Base-by-base conservation (phyloP, 768 basidiomycete genomes). In the Agaricus bisporus region DNA sequence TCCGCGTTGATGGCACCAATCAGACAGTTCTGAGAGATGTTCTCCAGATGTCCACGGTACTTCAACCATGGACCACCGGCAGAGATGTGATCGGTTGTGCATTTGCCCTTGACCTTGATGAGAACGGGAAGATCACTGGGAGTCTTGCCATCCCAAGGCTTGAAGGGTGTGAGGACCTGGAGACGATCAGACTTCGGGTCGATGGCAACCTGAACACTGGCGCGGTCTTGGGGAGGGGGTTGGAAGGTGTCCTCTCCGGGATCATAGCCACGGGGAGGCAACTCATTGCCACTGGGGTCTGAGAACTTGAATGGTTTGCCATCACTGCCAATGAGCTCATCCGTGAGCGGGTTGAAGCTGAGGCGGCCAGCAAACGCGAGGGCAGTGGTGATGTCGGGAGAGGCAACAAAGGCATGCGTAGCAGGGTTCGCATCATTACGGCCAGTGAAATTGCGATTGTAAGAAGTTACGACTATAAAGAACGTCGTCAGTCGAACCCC, bases 381-480 rank as follows among this genome's bases (percentile, higher is more conserved):
- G 56, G 97, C 97, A 60, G 95, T 98, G 68, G 98, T 95, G 68
- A 99, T 75, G 64, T 97, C 91, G 41, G 91, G 92, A 32, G 92
- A 93, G 38, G 92, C 86, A 64, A 95, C 92, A 65, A 95, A 95
- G 46, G 92, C 91, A 72, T 98, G 97, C 29, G 97, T 99, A 58
- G 94, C 94, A 18, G 95, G 94, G 83, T 99, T 98, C 63, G 97
- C 95, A 64, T 98, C 97, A 71, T 99, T 99, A 67, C 97, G 93
- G 54, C 95, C 97, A 61, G 97, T 98, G 78, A 99, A 99, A 86
- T 99, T 99, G 70, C 97, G 95, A 85, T 99, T 99, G 83, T 99
- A 99, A 17, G 95, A 98, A 49, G 95, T 95, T 73, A 99, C 91
- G 78, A 98, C 90, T 92, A 20, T 37, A 48, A 55, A 32, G 32